Evolutionary conservation across 2,329 filamentous ascomycete genomes (phyloP), one percentile per base, ranked within the genome.

Genomic region (Penicillium sp.): DNA sequence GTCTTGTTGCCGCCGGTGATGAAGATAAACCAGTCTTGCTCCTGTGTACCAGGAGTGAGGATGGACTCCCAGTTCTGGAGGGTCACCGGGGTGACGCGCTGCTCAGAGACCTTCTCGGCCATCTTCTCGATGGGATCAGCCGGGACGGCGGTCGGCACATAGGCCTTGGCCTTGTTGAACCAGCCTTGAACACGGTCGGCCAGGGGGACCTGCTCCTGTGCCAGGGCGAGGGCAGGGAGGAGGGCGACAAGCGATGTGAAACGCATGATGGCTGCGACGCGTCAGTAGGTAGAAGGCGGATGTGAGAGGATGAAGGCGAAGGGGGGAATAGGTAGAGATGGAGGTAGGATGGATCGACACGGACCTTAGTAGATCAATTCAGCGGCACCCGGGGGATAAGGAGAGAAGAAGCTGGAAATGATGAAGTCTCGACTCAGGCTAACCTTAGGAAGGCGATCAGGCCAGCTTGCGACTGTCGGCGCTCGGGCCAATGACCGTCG

Each of bases 1-100:
- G 82, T 85, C 69, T 80, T 81, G 73, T 87, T 87, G 37, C 83
- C 84, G 53, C 84, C 84, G 4, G 83, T 86, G 37, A 85, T 68
- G 65, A 78, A 85, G 46, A 87, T 68, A 58, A 85, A 72, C 83
- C 82, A 87, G 77, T 81, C 63, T 76, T 81, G 37, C 68, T 72
- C 54, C 71, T 68, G 51, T 2, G 63, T 58, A 21, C 69, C 64
- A 15, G 75, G 72, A 30, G 68, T 75, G 29, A 87, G 66, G 43
- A 81, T 68, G 42, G 77, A 68, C 62, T 82, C 74, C 79, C 81
- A 84, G 75, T 85, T 87, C 55, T 77, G 74, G 55, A 81, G 63
- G 36, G 77, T 84, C 52, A 87, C 66, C 10, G 71, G 68, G 49
- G 80, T 75, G 59, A 86, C 82, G 40, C 76, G 72, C 50, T 73